Evolutionary conservation across 83 land plant species (phyloP).

Genomic region (Diphasiastrum complanatum): DNA sequence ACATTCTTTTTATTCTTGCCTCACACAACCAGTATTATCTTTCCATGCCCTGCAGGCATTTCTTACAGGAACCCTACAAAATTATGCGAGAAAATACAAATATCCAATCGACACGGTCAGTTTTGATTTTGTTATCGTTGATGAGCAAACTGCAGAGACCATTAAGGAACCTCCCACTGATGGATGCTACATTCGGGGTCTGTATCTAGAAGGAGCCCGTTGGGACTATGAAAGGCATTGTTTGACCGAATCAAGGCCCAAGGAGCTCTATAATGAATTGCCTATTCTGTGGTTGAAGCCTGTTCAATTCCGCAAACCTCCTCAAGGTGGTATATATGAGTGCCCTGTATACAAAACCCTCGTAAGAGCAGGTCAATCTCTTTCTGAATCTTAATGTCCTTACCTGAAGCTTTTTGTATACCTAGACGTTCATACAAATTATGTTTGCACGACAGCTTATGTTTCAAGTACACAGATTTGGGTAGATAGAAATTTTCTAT

Average conservation of each 20-base stretch:
- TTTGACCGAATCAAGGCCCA: conserved; percentile 30
- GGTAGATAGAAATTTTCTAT: too few relatives aligned
- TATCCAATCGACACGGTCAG: conserved; percentile 36
- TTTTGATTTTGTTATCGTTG: conserved; percentile 29
- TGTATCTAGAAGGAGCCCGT: conserved; percentile 33
- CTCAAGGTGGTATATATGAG: conserved; percentile 27
- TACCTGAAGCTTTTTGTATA: not conserved
- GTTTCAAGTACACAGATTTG: too few relatives aligned
- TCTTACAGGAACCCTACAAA: conserved; percentile 39
- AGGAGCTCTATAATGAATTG: conserved; percentile 32
- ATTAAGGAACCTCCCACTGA: conserved; percentile 22
- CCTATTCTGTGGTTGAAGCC: conserved; percentile 40
- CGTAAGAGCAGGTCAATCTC: conserved; percentile 32
- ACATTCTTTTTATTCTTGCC: too few relatives aligned
- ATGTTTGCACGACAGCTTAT: too few relatives aligned
- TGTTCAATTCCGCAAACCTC: conserved; percentile 24
- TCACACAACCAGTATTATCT: too few relatives aligned
- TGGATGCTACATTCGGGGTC: conserved; percentile 38
- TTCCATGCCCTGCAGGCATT: conserved; percentile 38
- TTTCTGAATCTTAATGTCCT: not conserved
- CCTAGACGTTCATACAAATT: too few relatives aligned
- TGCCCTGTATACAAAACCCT: conserved; percentile 41
- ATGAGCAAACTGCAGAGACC: conserved; percentile 12
- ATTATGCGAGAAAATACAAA: conserved; percentile 32
- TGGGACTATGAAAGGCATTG: conserved; percentile 33